phyloP scores from a whole-genome alignment of 495 filamentous ascomycete species.

The Hypoxylon fragiforme region DNA sequence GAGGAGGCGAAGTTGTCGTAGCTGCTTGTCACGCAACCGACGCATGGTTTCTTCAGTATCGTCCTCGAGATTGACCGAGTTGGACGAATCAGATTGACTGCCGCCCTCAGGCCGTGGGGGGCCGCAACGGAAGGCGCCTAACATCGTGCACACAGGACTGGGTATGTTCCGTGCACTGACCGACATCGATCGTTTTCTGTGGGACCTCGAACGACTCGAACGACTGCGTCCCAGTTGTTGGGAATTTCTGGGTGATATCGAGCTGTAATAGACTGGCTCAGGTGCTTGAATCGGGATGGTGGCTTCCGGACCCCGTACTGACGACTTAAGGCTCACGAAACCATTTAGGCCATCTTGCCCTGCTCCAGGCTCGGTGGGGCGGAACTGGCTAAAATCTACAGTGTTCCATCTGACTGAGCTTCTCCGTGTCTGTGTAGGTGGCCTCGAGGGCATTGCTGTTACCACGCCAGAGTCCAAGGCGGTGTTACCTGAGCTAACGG shows the following conservation, averaged over 20 bases:
- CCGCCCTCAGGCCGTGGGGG: conserved; percentile 6
- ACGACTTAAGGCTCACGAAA: conserved; percentile 9
- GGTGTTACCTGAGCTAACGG: conserved; percentile 38
- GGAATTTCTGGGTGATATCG: background rate
- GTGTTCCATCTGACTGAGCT: conserved; percentile 45
- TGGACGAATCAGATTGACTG: conserved; percentile 6
- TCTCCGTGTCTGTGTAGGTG: conserved; percentile 4
- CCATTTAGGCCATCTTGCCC: background rate
- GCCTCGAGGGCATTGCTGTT: conserved; percentile 7
- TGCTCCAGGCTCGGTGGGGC: background rate
- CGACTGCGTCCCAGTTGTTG: conserved; percentile 1
- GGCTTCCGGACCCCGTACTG: background rate
- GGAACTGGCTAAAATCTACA: conserved; percentile 36
- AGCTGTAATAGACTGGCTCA: conserved; percentile 2
- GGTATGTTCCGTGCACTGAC: conserved; percentile 3
- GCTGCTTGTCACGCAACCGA: conserved; percentile 57
- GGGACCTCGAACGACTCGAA: too few relatives aligned
- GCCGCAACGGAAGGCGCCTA: conserved; percentile 35
- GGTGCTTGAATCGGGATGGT: conserved; percentile 8
- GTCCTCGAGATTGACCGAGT: conserved; percentile 25
- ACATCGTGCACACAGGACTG: conserved; percentile 26
- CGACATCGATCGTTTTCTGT: conserved; percentile 14
- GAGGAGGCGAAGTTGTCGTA: conserved; percentile 66
- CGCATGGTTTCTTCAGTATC: conserved; percentile 37
- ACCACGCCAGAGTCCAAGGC: conserved; percentile 23